Evolutionary conservation across 371 early-diverging fungal species (phyloP).

Genomic region (Quaeritorhiza haematococci): DNA sequence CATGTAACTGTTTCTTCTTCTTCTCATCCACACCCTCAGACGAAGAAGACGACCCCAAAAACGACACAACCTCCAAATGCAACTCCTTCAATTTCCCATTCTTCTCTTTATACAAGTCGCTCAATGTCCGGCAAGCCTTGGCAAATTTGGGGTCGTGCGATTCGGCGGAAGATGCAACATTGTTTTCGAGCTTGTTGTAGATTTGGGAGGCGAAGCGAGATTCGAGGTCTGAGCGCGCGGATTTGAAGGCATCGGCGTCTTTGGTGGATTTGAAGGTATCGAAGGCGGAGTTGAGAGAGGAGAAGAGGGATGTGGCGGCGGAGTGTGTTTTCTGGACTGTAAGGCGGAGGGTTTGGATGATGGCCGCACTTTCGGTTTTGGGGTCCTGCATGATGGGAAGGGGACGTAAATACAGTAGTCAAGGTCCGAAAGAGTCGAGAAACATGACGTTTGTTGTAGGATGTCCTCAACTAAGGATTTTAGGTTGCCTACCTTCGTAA

Average conservation of each 20-base stretch:
- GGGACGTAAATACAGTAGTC: not conserved
- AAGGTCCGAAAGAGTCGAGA: not conserved
- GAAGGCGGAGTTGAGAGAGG: slow-evolving; percentile 4
- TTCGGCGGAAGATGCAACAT: slow-evolving; percentile 1
- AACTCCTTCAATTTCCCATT: not conserved
- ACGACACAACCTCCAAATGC: slow-evolving; percentile 10
- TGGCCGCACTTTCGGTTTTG: not conserved
- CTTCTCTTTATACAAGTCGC: slow-evolving; percentile 1
- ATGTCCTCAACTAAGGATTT: too few relatives aligned
- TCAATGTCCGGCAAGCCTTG: not conserved
- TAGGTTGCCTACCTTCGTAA: slow-evolving; percentile 21
- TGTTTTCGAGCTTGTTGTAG: not conserved
- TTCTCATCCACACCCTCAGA: not conserved
- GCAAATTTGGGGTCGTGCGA: not conserved
- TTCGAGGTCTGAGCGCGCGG: not conserved
- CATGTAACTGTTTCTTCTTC: slow-evolving; percentile 4
- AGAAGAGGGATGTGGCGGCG: not conserved
- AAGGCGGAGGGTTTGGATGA: not conserved
- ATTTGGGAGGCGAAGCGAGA: not conserved
- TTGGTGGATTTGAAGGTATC: slow-evolving; percentile 7
- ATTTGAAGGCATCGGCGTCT: not conserved
- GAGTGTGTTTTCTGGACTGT: not conserved
- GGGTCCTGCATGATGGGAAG: not conserved
- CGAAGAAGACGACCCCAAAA: not conserved
- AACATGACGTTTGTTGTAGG: too few relatives aligned